Percentiles rank a stretch among this genome's conserved stretches.
Evolutionary conservation across 371 early-diverging fungal genomes (phyloP).

Genomic region (Basidiobolus meristosporus): DNA sequence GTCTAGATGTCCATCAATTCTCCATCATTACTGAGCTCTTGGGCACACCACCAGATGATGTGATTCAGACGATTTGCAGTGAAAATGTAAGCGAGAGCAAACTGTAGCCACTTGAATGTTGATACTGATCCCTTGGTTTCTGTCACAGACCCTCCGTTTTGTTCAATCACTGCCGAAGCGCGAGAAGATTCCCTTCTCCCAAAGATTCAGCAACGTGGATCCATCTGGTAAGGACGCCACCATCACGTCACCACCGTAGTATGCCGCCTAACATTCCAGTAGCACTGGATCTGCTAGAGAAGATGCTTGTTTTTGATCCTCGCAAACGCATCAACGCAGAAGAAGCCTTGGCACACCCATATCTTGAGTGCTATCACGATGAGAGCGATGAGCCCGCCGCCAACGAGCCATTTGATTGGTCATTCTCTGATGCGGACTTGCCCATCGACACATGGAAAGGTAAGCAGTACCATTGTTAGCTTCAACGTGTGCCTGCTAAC

Average conservation of each 20-base stretch:
- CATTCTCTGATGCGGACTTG: conserved; percentile 79
- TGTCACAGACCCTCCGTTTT: conserved; percentile 61
- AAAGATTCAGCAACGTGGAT: conserved; percentile 43
- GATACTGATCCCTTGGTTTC: not conserved
- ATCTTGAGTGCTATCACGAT: conserved; percentile 86
- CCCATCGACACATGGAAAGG: conserved; percentile 77
- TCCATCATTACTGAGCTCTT: conserved; percentile 82
- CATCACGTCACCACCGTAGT: not conserved
- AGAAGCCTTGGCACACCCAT: conserved; percentile 69
- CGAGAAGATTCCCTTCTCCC: conserved; percentile 56
- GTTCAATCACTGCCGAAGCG: conserved; percentile 73
- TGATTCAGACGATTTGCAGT: conserved; percentile 79
- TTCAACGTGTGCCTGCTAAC: not conserved
- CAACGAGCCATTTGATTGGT: conserved; percentile 79
- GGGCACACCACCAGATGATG: conserved; percentile 87
- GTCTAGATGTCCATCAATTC: conserved; percentile 74
- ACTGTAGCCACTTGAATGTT: not conserved
- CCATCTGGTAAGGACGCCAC: conserved; percentile 14
- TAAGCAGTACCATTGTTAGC: conserved; percentile 9
- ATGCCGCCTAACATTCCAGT: not conserved
- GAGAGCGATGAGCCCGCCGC: conserved; percentile 80
- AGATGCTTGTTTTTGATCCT: conserved; percentile 87
- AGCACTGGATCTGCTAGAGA: conserved; percentile 77
- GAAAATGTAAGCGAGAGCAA: conserved; percentile 40
- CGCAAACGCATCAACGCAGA: conserved; percentile 74